Evolutionary conservation across 2,329 filamentous ascomycete species (phyloP), one percentile per base, ranked within the genome.

Genomic region (Monosporascus sp.): DNA sequence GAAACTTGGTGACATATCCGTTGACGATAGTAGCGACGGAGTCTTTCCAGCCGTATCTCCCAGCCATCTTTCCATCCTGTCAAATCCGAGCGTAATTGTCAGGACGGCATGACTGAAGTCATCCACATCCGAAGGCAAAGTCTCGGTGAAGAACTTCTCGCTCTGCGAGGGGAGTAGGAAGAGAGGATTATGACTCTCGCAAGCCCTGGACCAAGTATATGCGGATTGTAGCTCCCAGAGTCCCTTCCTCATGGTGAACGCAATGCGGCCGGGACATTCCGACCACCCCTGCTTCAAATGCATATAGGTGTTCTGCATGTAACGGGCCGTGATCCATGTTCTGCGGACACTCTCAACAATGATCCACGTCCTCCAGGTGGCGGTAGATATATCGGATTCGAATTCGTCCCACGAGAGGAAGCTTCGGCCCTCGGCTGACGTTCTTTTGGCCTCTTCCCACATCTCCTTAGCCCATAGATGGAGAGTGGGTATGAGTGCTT

Each of bases 311-410:
- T 63, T 58, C 39, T 62, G 58, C 7, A 66, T 24, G 24, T 58
- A 52, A 8, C 56, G 57, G 3, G 62, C 49, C n/a, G 60, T 52
- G 15, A 66, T 53, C 52, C 63, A 67, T 20, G 63, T 62, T 15
- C 65, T 63, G 8, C 67, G 64, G 17, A 65, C 55, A 46, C 64
- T 67, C 56, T 69, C 66, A 5, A 61, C 58, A 15, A 67, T 31
- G 46, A 68, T 58, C 66, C 65, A 68, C 14, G 57, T 51, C 27
- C 58, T 52, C 67, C 65, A 69, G 2, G 61, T 8, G 3, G 44
- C 48, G 11, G 27, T 31, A 5, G 27, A 31, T 9, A 31, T 11
- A 11, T 31, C 27, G 3, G 9, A 11, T 11, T 11, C 27, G 9
- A 11, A 31, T 11, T 31, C 27, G 27, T 31, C 27, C 27, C 27